Conservation (phyloP, 2,329 filamentous ascomycete species). For the Penicillium sp. region DNA sequence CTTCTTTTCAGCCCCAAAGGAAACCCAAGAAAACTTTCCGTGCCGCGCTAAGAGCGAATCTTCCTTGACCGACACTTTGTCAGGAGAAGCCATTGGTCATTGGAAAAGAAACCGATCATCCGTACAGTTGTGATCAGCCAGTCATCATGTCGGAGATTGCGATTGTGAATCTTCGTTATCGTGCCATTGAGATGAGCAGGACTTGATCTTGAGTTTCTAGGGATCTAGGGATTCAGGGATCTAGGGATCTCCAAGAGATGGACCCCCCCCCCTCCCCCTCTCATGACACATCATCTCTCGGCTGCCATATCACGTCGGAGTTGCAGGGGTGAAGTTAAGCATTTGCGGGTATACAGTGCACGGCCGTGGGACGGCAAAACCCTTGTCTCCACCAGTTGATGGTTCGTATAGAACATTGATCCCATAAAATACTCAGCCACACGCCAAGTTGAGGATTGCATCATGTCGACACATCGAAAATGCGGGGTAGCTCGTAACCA, state of each 20-base stretch:
- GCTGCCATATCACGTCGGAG: conserved; percentile 5
- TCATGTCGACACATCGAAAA: conserved; percentile 5
- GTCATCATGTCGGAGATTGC: background rate
- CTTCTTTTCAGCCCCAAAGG: conserved; percentile 12
- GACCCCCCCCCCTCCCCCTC: background rate
- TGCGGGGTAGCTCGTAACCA: conserved; percentile 10
- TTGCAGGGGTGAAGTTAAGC: conserved; percentile 11
- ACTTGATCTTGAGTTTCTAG: background rate
- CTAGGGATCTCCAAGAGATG: too few relatives aligned
- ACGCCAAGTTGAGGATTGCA: conserved; percentile 2
- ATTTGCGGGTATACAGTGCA: conserved; percentile 12
- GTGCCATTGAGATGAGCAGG: too few relatives aligned
- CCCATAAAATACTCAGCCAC: background rate
- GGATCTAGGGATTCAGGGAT: background rate
- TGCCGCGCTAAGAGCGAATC: conserved; percentile 7
- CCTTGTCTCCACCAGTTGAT: conserved; percentile 3
- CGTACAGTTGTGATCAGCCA: conserved; percentile 11
- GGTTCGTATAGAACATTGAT: background rate
- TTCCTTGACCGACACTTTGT: conserved; percentile 21
- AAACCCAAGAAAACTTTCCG: conserved; percentile 5
- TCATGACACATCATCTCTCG: background rate
- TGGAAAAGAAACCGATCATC: background rate
- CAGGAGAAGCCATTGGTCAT: background rate
- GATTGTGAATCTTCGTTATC: background rate
- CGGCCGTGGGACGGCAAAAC: conserved; percentile 7